Percentiles rank a stretch among this genome's conserved stretches.
Conservation (phyloP, 306 rosid species). For the Lotus japonicus region DNA sequence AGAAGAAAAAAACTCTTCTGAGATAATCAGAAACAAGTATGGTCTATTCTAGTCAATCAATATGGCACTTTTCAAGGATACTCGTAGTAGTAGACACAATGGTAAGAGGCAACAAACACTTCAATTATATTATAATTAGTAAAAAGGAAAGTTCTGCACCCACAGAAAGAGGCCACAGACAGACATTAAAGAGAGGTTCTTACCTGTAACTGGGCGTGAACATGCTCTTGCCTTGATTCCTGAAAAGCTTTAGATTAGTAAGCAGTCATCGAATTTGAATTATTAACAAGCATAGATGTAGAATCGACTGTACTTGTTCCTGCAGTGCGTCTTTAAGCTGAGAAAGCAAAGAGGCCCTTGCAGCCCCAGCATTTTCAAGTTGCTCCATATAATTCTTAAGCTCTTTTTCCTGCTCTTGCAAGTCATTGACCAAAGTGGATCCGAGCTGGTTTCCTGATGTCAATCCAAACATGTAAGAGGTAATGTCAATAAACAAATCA, state of each 20-base stretch:
- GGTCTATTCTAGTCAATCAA: neutral
- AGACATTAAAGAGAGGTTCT: slow-evolving; percentile 28
- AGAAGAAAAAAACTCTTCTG: too few relatives aligned
- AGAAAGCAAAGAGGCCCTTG: slow-evolving; percentile 59
- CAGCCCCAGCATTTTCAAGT: slow-evolving; percentile 57
- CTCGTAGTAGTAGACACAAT: neutral
- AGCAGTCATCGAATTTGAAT: neutral
- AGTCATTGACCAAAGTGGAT: slow-evolving; percentile 51
- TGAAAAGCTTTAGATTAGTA: slow-evolving; percentile 37
- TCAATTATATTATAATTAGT: neutral
- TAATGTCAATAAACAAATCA: slow-evolving; percentile 4
- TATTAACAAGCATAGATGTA: neutral
- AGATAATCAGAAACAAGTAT: neutral
- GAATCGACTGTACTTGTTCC: slow-evolving; percentile 55
- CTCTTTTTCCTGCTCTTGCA: slow-evolving; percentile 60
- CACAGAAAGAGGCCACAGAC: neutral
- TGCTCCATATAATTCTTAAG: slow-evolving; percentile 52
- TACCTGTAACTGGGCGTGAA: slow-evolving; percentile 71
- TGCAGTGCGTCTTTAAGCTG: slow-evolving; percentile 76
- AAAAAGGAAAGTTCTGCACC: neutral
- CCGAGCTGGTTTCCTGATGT: slow-evolving; percentile 57
- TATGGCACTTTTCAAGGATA: neutral
- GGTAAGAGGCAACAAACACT: neutral
- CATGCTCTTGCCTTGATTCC: slow-evolving; percentile 70
- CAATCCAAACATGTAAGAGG: slow-evolving; percentile 16